These are phyloP conservation scores for Epichloe typhina DNA, from an alignment of 2,329 filamentous ascomycete genomes.

Conservation along the genomic window DNA sequence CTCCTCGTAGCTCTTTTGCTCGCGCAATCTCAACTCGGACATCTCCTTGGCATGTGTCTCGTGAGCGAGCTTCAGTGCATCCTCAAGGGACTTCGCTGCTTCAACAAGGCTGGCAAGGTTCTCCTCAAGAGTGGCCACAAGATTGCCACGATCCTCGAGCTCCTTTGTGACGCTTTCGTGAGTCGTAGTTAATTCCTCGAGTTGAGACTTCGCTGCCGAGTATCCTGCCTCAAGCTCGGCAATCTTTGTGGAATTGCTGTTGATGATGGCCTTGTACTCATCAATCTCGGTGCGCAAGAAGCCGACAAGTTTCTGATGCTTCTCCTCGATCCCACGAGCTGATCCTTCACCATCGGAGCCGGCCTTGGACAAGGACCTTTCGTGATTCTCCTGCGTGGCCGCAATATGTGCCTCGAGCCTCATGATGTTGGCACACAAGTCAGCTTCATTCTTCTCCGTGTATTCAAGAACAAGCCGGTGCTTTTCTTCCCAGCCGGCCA, in stretches of 20 bases:
- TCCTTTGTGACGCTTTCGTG: slow-evolving; percentile 39
- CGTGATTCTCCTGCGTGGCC: slow-evolving; percentile 39
- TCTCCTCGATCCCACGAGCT: slow-evolving; percentile 31
- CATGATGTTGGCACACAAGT: slow-evolving; percentile 57
- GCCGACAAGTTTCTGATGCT: slow-evolving; percentile 46
- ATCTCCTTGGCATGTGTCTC: slow-evolving; percentile 37
- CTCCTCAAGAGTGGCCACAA: slow-evolving; percentile 40
- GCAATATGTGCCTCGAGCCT: slow-evolving; percentile 53
- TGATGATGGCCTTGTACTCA: slow-evolving; percentile 64
- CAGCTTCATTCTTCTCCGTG: slow-evolving; percentile 58
- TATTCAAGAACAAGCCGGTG: slow-evolving; percentile 58
- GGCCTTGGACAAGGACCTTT: slow-evolving; percentile 27
- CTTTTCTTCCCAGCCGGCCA: slow-evolving; percentile 62
- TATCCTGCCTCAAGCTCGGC: slow-evolving; percentile 63
- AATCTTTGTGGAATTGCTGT: slow-evolving; percentile 54
- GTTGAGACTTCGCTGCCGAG: slow-evolving; percentile 47
- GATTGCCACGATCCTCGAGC: slow-evolving; percentile 29
- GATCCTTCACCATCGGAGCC: slow-evolving; percentile 28
- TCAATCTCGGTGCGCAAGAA: slow-evolving; percentile 63
- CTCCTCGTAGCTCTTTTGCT: slow-evolving; percentile 42
- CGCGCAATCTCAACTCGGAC: slow-evolving; percentile 32
- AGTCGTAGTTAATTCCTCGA: slow-evolving; percentile 51
- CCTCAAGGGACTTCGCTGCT: slow-evolving; percentile 40
- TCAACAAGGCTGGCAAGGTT: slow-evolving; percentile 48
- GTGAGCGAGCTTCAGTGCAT: slow-evolving; percentile 35